These are phyloP conservation scores for Penicillium sp. DNA, from an alignment of 2,329 filamentous ascomycete species.

Conservation along the genomic window DNA sequence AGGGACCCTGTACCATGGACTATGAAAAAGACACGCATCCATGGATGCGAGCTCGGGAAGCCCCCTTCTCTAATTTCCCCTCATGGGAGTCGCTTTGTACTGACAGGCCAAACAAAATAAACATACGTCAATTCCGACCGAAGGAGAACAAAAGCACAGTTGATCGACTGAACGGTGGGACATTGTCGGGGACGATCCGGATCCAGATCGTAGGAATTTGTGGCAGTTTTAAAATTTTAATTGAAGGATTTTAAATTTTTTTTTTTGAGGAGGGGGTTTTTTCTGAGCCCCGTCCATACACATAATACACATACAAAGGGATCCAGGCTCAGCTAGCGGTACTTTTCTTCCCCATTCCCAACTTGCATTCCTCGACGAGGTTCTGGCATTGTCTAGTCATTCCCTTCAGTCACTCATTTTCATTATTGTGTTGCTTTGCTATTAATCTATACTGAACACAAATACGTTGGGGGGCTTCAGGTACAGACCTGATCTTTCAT, in stretches of 20 bases:
- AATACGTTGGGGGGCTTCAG: background rate
- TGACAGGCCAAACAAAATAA: background rate
- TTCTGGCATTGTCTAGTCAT: background rate
- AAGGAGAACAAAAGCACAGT: background rate
- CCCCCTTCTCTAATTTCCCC: constrained; percentile 5
- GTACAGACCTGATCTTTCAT: constrained; percentile 1
- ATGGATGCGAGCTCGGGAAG: constrained; percentile 11
- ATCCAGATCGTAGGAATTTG: constrained; percentile 16
- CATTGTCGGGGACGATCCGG: constrained; percentile 18
- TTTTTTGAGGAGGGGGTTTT: background rate
- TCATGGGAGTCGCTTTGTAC: constrained; percentile 8
- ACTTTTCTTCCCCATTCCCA: constrained; percentile 6
- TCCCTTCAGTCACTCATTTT: background rate
- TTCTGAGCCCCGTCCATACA: constrained; percentile 6
- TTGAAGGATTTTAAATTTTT: background rate
- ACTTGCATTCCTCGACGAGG: constrained; percentile 7
- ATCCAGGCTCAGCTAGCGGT: constrained; percentile 3
- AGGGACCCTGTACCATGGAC: background rate
- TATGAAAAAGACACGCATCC: background rate
- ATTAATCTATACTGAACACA: background rate
- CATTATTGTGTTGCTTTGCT: background rate
- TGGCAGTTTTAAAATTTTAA: constrained; percentile 2
- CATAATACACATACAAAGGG: constrained; percentile 3
- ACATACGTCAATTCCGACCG: background rate
- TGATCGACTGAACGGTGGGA: constrained; percentile 19